These are phyloP conservation scores for Cryphonectria naterciae DNA, from an alignment of 2,329 filamentous ascomycete genomes.

Conservation along the genomic window DNA sequence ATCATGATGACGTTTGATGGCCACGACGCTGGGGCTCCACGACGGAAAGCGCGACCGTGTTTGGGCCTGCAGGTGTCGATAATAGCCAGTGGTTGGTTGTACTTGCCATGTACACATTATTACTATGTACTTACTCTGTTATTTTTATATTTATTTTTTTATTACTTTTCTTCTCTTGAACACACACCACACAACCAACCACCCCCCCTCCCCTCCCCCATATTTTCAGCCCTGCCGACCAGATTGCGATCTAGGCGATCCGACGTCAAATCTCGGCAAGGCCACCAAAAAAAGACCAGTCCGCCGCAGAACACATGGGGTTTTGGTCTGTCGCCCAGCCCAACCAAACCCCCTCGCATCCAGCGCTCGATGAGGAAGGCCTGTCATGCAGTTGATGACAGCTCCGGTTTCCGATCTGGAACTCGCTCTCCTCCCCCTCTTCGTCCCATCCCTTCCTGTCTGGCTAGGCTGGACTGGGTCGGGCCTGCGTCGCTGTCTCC, in stretches of 20 bases:
- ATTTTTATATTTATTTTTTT: background rate
- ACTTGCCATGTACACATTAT: background rate
- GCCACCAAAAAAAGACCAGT: background rate
- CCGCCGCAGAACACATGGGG: background rate
- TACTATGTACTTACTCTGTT: too few species aligned
- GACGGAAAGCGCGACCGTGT: background rate
- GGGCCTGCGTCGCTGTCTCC: background rate
- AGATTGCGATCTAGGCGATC: constrained; percentile 15
- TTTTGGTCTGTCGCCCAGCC: too few species aligned
- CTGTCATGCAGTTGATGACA: constrained; percentile 9
- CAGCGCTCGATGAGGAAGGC: background rate
- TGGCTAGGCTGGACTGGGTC: too few species aligned
- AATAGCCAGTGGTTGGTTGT: too few species aligned
- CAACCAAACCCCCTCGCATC: background rate
- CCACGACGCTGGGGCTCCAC: background rate
- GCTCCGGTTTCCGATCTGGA: constrained; percentile 11
- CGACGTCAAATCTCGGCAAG: constrained; percentile 10
- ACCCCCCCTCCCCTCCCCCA: background rate
- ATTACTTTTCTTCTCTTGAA: background rate
- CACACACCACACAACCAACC: too few species aligned
- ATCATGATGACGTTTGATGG: background rate
- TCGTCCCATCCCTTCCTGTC: background rate
- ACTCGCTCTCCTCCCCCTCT: background rate
- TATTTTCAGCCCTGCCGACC: constrained; percentile 15
- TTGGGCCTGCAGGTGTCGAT: background rate